Base-by-base conservation (phyloP, 495 filamentous ascomycete genomes). In the Daldinia loculata region DNA sequence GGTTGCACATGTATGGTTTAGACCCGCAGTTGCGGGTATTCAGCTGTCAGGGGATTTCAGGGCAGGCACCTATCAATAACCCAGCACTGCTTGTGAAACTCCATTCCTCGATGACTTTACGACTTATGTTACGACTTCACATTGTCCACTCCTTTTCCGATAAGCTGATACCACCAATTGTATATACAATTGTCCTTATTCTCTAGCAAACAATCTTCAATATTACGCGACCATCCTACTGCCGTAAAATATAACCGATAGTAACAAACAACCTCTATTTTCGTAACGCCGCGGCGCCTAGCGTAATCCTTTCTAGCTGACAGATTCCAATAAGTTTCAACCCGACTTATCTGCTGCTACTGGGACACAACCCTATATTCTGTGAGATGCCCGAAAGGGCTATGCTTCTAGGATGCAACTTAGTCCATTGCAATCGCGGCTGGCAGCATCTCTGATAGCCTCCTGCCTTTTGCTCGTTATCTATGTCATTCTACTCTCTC, bases 401-500 rank as follows among this genome's bases (percentile, higher is more conserved):
- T 77, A 76, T 77, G 76, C 66, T 55, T 58, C 32, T 70, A 74
- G 63, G 59, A 92, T 92, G 89, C 88, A 87, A 74, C 82, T 87
- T 70, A 87, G 86, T 75, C 87, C 84, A 67, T 80, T 91, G 67
- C 90, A 91, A 84, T 90, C 87, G 79, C 89, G 88, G 70, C 80
- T 93, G 70, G 87, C 85, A 77, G 89, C 90, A 75, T 90, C 87
- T 34, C 70, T 89, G 66, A 77, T 85, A 75, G 85, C 87, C 43
- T 85, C 86, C 32, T 75, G 86, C 50, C 72, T 89, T 36, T 67
- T 91, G 30, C 63, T 89, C 38, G 55, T 87, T 38, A 69, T 92
- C 57, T 89, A 87, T 72, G 74, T 89, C 62, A 76, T 81, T 36
- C 74, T 92, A 26, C 84, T 85, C 60, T 81, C 82, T 32, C 82